Conservation (phyloP, 225 moss, liverwort and hornwort genomes). For the Straminergon stramineum region DNA sequence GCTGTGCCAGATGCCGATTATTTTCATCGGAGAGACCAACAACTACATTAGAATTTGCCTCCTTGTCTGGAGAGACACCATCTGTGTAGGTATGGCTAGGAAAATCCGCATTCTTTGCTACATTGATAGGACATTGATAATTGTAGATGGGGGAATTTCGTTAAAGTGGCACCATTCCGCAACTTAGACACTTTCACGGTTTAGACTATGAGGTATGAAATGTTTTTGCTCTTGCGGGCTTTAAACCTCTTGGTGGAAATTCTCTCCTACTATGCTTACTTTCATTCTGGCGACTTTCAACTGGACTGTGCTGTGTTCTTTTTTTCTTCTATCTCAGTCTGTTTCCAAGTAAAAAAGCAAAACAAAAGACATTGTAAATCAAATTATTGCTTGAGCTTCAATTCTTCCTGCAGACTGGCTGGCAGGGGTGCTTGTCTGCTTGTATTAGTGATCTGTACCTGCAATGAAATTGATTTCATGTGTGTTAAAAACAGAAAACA, state of each 20-base stretch:
- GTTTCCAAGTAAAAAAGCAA: too few species aligned
- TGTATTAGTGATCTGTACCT: background rate
- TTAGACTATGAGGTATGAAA: too few species aligned
- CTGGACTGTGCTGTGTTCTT: too few species aligned
- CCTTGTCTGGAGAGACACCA: background rate
- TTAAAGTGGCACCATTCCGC: too few species aligned
- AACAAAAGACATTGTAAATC: background rate
- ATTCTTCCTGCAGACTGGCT: background rate
- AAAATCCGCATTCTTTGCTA: background rate
- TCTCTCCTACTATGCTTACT: background rate
- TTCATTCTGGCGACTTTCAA: background rate
- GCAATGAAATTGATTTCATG: background rate
- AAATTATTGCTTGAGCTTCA: background rate
- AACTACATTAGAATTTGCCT: background rate
- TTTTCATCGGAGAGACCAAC: background rate
- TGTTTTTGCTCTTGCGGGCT: background rate
- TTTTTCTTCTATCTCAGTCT: background rate
- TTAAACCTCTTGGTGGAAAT: background rate
- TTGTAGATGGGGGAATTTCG: background rate
- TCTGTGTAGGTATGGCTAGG: background rate
- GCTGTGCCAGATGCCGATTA: background rate
- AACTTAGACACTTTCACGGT: too few species aligned
- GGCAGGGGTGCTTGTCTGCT: background rate
- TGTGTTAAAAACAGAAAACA: background rate
- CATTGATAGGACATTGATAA: background rate